Conservation (phyloP, 495 filamentous ascomycete genomes). For the Aspergillus bertholletiae region DNA sequence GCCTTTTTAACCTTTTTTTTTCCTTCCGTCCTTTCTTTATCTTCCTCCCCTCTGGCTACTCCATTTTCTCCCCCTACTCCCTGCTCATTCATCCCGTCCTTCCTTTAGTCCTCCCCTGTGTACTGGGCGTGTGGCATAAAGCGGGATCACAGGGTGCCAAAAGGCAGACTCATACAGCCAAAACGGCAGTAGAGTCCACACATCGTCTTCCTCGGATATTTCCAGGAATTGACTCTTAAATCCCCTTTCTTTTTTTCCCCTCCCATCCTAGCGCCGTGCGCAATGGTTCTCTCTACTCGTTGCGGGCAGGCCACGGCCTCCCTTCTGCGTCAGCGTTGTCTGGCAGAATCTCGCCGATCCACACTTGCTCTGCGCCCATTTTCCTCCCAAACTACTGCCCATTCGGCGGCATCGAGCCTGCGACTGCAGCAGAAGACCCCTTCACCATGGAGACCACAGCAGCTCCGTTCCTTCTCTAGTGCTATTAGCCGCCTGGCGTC, state of each 20-base stretch:
- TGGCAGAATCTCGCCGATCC: constrained; percentile 38
- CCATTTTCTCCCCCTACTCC: constrained; percentile 4
- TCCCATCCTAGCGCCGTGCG: constrained; percentile 28
- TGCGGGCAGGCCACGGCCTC: constrained; percentile 45
- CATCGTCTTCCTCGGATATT: constrained; percentile 9
- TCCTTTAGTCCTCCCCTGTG: constrained; percentile 11
- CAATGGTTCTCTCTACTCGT: constrained; percentile 51
- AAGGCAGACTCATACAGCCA: constrained; percentile 2
- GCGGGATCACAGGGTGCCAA: constrained; percentile 16
- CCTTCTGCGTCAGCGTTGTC: constrained; percentile 44
- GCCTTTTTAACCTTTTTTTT: constrained; percentile 12
- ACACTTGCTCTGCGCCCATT: constrained; percentile 40
- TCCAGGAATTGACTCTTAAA: constrained; percentile 14
- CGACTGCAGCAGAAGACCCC: constrained; percentile 38
- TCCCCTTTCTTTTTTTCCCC: constrained; percentile 7
- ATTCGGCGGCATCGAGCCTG: constrained; percentile 33
- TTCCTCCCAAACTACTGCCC: constrained; percentile 34
- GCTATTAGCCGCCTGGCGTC: constrained; percentile 34
- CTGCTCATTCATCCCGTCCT: constrained; percentile 10
- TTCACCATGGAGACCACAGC: constrained; percentile 37
- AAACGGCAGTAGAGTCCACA: constrained; percentile 6
- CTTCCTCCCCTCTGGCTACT: neutral
- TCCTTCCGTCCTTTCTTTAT: constrained; percentile 10
- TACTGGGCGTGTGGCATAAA: constrained; percentile 21
- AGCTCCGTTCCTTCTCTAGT: constrained; percentile 45